Percentiles rank a stretch among this genome's conserved stretches.
Evolutionary conservation across 345 rosid species (phyloP).

Genomic region (Alliaria petiolata): DNA sequence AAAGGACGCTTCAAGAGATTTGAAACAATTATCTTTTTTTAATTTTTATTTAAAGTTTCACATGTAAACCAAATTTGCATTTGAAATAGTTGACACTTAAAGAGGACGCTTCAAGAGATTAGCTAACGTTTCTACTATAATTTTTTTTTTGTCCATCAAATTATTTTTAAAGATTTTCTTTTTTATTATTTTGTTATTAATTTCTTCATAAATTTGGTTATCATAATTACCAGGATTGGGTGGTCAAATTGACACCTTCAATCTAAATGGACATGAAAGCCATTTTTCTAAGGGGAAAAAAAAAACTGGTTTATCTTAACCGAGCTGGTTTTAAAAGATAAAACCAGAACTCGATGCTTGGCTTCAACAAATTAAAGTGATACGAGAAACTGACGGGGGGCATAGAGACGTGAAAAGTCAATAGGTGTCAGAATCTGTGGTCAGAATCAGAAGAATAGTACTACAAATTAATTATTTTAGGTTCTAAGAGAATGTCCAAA

Average conservation of each 20-base stretch:
- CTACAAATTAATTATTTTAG: background rate
- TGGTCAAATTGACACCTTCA: background rate
- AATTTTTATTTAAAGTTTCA: too few relatives aligned
- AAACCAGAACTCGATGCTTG: slow-evolving; percentile 8
- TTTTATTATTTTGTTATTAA: too few relatives aligned
- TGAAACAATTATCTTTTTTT: too few relatives aligned
- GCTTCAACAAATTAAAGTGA: slow-evolving; percentile 1
- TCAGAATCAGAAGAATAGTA: slow-evolving; percentile 8
- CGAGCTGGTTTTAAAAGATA: background rate
- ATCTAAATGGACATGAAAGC: background rate
- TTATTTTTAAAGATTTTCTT: too few relatives aligned
- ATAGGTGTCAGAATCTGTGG: background rate
- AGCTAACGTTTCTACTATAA: background rate
- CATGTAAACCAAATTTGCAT: too few relatives aligned
- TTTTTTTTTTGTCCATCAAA: too few relatives aligned
- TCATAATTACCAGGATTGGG: background rate
- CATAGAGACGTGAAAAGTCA: background rate
- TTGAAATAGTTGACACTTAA: background rate
- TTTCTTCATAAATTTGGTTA: too few relatives aligned
- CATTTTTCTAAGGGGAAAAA: background rate
- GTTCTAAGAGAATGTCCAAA: slow-evolving; percentile 30
- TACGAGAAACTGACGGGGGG: background rate
- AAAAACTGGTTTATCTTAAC: background rate
- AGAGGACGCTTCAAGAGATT: background rate
- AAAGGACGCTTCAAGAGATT: too few relatives aligned